Evolutionary conservation across 306 rosid species (phyloP).

Genomic region (Casuarina cunninghamiana): DNA sequence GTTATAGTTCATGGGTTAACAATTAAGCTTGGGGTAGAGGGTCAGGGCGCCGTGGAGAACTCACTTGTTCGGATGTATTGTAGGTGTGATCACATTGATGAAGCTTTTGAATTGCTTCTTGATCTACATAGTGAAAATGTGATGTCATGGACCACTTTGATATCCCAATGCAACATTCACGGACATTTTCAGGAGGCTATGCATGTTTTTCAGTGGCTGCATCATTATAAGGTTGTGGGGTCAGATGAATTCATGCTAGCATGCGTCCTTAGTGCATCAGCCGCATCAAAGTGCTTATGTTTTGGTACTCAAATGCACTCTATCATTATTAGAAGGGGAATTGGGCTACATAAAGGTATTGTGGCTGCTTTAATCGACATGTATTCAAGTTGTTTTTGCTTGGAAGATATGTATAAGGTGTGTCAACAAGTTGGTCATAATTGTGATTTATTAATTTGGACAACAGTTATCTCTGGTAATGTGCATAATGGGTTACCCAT

Average conservation of each 20-base stretch:
- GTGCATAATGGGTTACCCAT: slow-evolving; percentile 1
- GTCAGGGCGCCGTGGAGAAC: slow-evolving; percentile 8
- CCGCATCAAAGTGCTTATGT: slow-evolving; percentile 6
- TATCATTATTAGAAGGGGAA: not conserved
- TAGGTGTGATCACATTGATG: not conserved
- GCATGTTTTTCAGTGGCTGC: slow-evolving; percentile 5
- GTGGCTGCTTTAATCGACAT: not conserved
- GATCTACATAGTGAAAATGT: not conserved
- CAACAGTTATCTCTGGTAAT: not conserved
- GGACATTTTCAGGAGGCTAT: slow-evolving; percentile 3
- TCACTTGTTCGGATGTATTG: slow-evolving; percentile 11
- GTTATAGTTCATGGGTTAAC: not conserved
- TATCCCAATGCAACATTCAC: not conserved
- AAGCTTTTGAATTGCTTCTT: slow-evolving; percentile 13
- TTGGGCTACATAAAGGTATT: not conserved
- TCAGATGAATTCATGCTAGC: slow-evolving; percentile 5
- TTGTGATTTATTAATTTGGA: slow-evolving; percentile 4
- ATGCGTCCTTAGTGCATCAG: not conserved
- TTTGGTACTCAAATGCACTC: slow-evolving; percentile 9
- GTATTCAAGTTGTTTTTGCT: slow-evolving; percentile 3
- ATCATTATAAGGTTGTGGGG: not conserved
- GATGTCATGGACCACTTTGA: slow-evolving; percentile 3
- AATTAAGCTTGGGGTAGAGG: slow-evolving; percentile 9
- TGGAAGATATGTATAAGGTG: slow-evolving; percentile 8
- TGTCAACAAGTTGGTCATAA: not conserved